Base-by-base conservation (phyloP, 257 asterid genomes). In the Osmanthus fragrans region DNA sequence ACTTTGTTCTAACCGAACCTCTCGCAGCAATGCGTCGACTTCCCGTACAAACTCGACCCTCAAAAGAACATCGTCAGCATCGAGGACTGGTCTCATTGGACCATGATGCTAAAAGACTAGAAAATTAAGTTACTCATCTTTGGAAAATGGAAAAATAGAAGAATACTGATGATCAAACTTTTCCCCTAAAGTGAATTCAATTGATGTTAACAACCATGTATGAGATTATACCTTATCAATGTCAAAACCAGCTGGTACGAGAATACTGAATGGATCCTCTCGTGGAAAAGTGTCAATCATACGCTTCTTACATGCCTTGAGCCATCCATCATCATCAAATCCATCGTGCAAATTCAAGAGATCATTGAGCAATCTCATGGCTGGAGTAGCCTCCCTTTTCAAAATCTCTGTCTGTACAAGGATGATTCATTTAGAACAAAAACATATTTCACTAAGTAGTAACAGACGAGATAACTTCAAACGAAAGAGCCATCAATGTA, bases 231-330 rank as follows among this genome's bases (percentile, higher is more conserved):
- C 99, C 96, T 83, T 91, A 71, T 91, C 94, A 75, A 95, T 87
- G 89, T 95, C 94, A 36, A 93, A 95, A 76, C 99, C 99, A 70
- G 92, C 82, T 2, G 97, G 99, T 56, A 88, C 94, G 76, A 95
- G 95, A 80, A 95, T 91, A 83, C 94, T 95, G 83, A 90, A 95
- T 63, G 99, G 99, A 82, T 95, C 99, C 81, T 95, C 99, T 65
- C 96, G 83, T 37, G 98, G 99, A 81, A 95, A 93, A 36, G 97
- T 91, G 69, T 90, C 92, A 51, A 88, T 73, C 99, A 95, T 90
- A 63, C 64, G 82, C 86, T 91, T 95, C 85, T 86, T 93, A 79
- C 99, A 91, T 7, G 83, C 85, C 83, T 93, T 95, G 75, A 93
- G 92, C 99, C 99, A 95, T 64, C 88, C 89, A 70, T 86, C 94